Conservation (phyloP, 179 eudicot genomes). For the Vitellaria paradoxa region DNA sequence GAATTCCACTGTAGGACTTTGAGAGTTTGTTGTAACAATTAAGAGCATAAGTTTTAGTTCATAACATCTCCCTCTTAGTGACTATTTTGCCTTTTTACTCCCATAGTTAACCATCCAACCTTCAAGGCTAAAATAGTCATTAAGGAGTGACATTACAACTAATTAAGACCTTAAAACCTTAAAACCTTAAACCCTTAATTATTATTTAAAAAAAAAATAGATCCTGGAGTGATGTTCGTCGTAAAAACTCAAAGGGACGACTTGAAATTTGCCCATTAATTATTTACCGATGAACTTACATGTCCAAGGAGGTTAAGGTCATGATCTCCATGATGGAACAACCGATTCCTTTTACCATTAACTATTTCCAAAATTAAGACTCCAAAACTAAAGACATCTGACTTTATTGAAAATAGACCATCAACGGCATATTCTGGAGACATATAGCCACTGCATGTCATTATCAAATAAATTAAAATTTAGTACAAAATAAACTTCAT, state of each 20-base stretch:
- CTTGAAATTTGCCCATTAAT: too few relatives aligned
- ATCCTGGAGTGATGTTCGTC: too few relatives aligned
- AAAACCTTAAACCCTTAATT: background rate
- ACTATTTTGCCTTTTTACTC: too few relatives aligned
- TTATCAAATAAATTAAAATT: background rate
- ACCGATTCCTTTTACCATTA: constrained; percentile 7
- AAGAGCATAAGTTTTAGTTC: background rate
- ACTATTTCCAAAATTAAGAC: constrained; percentile 12
- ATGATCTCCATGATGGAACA: background rate
- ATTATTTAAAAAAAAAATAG: background rate
- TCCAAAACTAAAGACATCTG: constrained; percentile 13
- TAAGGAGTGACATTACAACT: too few relatives aligned
- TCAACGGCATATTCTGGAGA: constrained; percentile 12
- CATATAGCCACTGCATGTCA: constrained; percentile 17
- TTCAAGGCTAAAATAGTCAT: too few relatives aligned
- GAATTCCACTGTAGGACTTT: too few relatives aligned
- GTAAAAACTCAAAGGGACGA: too few relatives aligned
- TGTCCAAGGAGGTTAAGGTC: background rate
- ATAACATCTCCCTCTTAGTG: too few relatives aligned
- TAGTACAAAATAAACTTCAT: background rate
- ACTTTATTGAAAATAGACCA: constrained; percentile 4
- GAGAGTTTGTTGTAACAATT: too few relatives aligned
- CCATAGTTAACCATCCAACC: too few relatives aligned
- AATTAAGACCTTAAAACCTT: too few relatives aligned
- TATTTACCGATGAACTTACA: background rate